Evolutionary conservation across 768 basidiomycete genomes (phyloP), one percentile per base, ranked within the genome.

Genomic region (Phylloporus scabripes): DNA sequence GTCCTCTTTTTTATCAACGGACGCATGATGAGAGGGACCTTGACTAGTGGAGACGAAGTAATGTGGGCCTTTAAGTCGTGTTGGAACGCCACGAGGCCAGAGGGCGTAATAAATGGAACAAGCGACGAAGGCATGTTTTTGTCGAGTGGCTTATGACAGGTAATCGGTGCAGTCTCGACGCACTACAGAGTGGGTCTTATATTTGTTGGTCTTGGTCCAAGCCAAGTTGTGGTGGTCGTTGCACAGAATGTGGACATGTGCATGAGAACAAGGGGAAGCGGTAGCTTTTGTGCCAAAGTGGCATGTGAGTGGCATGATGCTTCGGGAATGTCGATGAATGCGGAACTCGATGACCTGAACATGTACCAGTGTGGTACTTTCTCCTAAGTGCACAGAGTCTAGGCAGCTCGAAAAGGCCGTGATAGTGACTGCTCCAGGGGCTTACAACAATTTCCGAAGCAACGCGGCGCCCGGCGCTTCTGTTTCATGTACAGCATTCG

Each of bases 51-150:
- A 7, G 54, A 65, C 36, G 56, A 56, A 17, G 11, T 49, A 46
- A 64, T 63, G 63, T 47, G 54, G 28, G 62, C 51, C 58, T 64
- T 64, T 62, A 64, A 65, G 56, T 58, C 60, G 51, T 55, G 63
- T 24, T 53, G 63, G 5, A 64, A 46, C 7, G 58, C 53, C 60
- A 65, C 58, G 50, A 64, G 63, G 58, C 60, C 34, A 23, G 58
- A 60, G 52, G 50, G 46, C 46, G 54, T 53, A 38, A 62, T 58
- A 58, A 65, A 63, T 24, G 62, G 56, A 51, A 56, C 47, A 63
- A 54, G 51, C 51, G 62, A 46, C 4, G 44, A 44, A 49, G 62
- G 62, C 62, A 64, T 64, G 60, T 37, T 64, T 58, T 37, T 20
- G 50, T 41, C 36, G 20, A 49, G 51, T 38, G 51, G 51, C 15